phyloP scores from a whole-genome alignment of 2,329 filamentous ascomycete genomes.

The Ophidiomyces ophidiicola region DNA sequence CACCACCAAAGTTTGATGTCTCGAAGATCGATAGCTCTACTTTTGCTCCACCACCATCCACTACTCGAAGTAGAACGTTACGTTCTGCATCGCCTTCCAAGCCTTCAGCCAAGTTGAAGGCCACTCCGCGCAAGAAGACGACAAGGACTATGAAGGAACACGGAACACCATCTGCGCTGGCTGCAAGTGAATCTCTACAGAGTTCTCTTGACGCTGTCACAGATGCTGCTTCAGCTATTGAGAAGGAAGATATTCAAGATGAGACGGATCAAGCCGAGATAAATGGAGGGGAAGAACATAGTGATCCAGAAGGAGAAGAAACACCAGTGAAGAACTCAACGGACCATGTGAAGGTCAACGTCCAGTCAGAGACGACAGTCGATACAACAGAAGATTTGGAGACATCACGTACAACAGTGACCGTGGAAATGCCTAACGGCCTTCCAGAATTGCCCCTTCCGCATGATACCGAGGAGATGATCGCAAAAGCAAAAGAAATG shows the following conservation, averaged over 20 bases:
- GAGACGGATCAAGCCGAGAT: conserved; percentile 20
- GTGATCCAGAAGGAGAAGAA: conserved; percentile 7
- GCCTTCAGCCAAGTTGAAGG: conserved; percentile 41
- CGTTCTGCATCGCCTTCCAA: conserved; percentile 49
- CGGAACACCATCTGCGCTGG: conserved; percentile 37
- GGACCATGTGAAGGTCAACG: conserved; percentile 53
- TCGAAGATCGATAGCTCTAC: conserved; percentile 33
- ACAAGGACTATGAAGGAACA: conserved; percentile 39
- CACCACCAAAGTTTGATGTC: conserved; percentile 67
- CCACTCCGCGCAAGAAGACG: conserved; percentile 44
- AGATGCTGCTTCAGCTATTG: conserved; percentile 20
- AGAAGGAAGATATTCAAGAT: conserved; percentile 17
- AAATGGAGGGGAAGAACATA: conserved; percentile 24
- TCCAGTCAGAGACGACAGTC: conserved; percentile 52
- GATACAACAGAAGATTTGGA: conserved; percentile 45
- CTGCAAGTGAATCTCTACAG: conserved; percentile 39
- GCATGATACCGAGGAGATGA: conserved; percentile 70
- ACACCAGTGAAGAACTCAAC: conserved; percentile 11
- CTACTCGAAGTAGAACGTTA: conserved; percentile 40
- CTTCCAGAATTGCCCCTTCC: conserved; percentile 56
- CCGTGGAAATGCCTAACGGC: conserved; percentile 60
- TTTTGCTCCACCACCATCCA: conserved; percentile 21
- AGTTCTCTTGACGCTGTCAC: conserved; percentile 34
- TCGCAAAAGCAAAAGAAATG: conserved; percentile 78
- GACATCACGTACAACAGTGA: conserved; percentile 59